Evolutionary conservation across 2,329 filamentous ascomycete species (phyloP).

Genomic region (Pseudocercospora cruenta): DNA sequence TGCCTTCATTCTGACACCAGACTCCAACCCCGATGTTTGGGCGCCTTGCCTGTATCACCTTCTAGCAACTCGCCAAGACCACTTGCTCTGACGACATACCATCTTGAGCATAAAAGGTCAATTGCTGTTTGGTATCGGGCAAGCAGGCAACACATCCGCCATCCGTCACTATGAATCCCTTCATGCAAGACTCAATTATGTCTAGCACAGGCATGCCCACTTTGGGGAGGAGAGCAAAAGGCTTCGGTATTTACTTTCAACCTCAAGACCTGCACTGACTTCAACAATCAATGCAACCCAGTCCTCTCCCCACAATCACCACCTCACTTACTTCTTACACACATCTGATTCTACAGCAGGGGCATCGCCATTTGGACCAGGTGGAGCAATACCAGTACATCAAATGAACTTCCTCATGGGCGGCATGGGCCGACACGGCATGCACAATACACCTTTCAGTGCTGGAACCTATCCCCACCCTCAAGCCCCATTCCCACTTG

Average conservation of each 20-base stretch:
- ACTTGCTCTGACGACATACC: neutral
- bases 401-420: constrained; percentile 26
- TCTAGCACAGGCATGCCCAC: constrained; percentile 17
- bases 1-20: neutral
- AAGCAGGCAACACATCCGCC: neutral
- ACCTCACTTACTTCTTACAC: neutral
- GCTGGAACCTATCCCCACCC: constrained; percentile 27
- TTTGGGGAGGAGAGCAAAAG: constrained; percentile 17
- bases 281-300: neutral
- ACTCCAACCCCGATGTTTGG: neutral
- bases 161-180: neutral
- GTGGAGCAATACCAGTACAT: constrained; percentile 22
- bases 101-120: neutral
- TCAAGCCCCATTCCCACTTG: constrained; percentile 16
- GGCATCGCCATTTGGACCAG: constrained; percentile 18
- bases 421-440: constrained; percentile 17
- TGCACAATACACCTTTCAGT: constrained; percentile 14
- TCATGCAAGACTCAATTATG: constrained; percentile 11
- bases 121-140: neutral
- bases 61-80: neutral
- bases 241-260: constrained; percentile 13
- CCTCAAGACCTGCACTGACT: neutral
- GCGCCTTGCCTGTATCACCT: neutral
- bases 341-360: constrained; percentile 7
- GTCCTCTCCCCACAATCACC: neutral